Percentiles rank a stretch among this genome's conserved stretches.
phyloP scores from a whole-genome alignment of 352 stramenopile species.

The Phytophthora brassicae region DNA sequence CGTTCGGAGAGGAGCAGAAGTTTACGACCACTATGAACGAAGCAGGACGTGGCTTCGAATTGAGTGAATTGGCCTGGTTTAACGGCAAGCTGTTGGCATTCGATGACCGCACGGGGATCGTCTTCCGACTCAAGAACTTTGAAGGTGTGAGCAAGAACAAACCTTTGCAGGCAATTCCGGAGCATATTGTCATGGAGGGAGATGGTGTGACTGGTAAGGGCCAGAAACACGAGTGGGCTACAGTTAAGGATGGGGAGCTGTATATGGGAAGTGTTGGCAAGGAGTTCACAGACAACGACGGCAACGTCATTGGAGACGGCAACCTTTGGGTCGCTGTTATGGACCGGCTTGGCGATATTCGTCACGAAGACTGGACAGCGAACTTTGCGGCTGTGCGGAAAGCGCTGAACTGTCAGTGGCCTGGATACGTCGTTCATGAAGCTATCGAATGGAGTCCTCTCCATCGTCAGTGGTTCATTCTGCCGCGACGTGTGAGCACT shows the following conservation, averaged over 20 bases:
- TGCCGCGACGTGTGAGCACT: conserved; percentile 94
- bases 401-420: conserved; percentile 88
- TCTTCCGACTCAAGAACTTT: conserved; percentile 96
- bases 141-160: conserved; percentile 49
- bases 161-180: conserved; percentile 86
- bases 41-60: conserved; percentile 94
- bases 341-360: conserved; percentile 77
- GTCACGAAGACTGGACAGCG: conserved; percentile 93
- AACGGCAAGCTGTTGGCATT: conserved; percentile 92
- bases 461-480: conserved; percentile 97
- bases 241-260: conserved; percentile 97
- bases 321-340: conserved; percentile 97
- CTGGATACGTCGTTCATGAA: conserved; percentile 97
- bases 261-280: conserved; percentile 96
- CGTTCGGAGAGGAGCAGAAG: conserved; percentile 66
- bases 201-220: conserved; percentile 96
- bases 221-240: conserved; percentile 99
- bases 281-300: conserved; percentile 92
- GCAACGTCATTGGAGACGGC: conserved; percentile 93
- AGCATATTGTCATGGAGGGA: conserved; percentile 97
- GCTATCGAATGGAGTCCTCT: conserved; percentile 95
- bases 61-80: conserved; percentile 93
- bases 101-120: conserved; percentile 97
- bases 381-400: conserved; percentile 93
- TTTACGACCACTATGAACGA: conserved; percentile 92